Evolutionary conservation across 495 filamentous ascomycete species (phyloP).

Genomic region (Tricharina praecox): DNA sequence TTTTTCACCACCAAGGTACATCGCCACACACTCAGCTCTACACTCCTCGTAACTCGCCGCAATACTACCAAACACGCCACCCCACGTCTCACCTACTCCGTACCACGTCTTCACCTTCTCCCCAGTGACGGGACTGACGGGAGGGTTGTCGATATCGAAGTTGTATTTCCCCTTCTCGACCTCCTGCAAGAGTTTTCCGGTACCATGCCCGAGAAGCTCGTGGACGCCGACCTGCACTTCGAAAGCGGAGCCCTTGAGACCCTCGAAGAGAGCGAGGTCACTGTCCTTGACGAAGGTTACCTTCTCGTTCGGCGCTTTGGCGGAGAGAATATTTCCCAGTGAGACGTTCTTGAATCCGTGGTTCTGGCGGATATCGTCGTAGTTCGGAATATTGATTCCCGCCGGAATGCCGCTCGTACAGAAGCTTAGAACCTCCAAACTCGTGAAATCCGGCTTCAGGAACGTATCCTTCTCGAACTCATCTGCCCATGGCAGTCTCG

Average conservation of each 20-base stretch:
- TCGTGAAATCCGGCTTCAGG: conserved; percentile 84
- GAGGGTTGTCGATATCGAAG: conserved; percentile 65
- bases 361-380: conserved; percentile 82
- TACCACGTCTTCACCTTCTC: conserved; percentile 75
- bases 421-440: conserved; percentile 52
- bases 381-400: conserved; percentile 70
- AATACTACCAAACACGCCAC: conserved; percentile 71
- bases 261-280: conserved; percentile 61
- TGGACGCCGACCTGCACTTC: conserved; percentile 93
- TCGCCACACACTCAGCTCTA: conserved; percentile 63
- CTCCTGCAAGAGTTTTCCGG: conserved; percentile 87
- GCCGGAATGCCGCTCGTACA: conserved; percentile 70
- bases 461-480: conserved; percentile 95
- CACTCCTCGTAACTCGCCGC: conserved; percentile 79
- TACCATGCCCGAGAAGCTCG: conserved; percentile 89
- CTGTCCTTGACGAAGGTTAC: conserved; percentile 67
- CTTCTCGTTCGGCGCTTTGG: conserved; percentile 74
- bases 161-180: conserved; percentile 67
- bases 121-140: conserved; percentile 57
- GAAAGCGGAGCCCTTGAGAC: conserved; percentile 68
- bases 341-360: conserved; percentile 98
- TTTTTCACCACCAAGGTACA: conserved; percentile 83
- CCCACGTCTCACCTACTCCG: conserved; percentile 88
- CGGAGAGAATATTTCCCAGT: conserved; percentile 74
- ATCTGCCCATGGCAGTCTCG: conserved; percentile 67